Evolutionary conservation across 371 early-diverging fungal species (phyloP).

Genomic region (Actinomortierella wolfii): DNA sequence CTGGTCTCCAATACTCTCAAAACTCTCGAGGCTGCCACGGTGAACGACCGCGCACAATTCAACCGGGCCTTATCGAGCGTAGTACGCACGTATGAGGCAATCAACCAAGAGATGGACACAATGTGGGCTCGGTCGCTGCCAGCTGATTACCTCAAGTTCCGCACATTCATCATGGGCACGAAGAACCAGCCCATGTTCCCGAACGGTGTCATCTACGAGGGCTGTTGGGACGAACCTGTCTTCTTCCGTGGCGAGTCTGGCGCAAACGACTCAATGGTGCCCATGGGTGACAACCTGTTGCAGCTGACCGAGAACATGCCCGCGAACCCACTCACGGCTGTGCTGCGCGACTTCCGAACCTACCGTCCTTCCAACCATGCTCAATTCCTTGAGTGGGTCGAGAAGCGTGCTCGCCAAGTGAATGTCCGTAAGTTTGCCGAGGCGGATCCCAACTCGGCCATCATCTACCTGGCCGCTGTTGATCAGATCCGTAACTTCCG

Average conservation of each 20-base stretch:
- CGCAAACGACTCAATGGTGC: conserved; percentile 88
- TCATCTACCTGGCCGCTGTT: conserved; percentile 75
- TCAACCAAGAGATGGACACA: conserved; percentile 80
- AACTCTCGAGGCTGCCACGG: conserved; percentile 61
- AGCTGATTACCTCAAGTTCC: conserved; percentile 79
- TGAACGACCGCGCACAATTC: conserved; percentile 62
- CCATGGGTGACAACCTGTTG: conserved; percentile 82
- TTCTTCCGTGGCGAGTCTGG: conserved; percentile 86
- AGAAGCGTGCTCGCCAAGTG: conserved; percentile 51
- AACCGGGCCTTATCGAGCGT: conserved; percentile 61
- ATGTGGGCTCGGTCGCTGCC: conserved; percentile 79
- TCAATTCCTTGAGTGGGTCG: conserved; percentile 73
- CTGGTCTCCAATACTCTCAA: conserved; percentile 65
- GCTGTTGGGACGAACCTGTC: conserved; percentile 63
- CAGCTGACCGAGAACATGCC: conserved; percentile 83
- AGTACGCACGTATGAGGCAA: conserved; percentile 60
- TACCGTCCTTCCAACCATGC: conserved; percentile 83
- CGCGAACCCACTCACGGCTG: conserved; percentile 79
- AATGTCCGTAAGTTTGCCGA: conserved; percentile 55
- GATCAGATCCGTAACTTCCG: conserved; percentile 88
- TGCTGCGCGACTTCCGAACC: conserved; percentile 75
- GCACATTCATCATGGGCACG: conserved; percentile 90
- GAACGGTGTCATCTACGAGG: conserved; percentile 85
- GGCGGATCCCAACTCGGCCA: conserved; percentile 60
- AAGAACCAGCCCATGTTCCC: conserved; percentile 91